Evolutionary conservation across 2,329 filamentous ascomycete species (phyloP).

Genomic region (Pyrenochaeta sp.): DNA sequence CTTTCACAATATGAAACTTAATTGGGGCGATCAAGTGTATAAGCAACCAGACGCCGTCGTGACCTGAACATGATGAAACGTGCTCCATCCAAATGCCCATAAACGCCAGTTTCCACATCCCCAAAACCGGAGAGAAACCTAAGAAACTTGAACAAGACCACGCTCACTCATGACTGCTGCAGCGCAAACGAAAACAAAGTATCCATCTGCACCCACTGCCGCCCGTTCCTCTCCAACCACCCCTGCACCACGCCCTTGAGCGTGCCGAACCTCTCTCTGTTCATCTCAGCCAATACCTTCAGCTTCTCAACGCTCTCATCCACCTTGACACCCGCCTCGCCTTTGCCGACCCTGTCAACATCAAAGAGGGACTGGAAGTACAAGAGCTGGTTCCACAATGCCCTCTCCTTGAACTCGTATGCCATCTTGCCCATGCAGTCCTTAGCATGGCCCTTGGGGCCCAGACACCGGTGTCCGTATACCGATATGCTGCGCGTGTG

Average conservation of each 20-base stretch:
- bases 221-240: conserved; percentile 87
- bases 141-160: background rate
- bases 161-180: conserved; percentile 22
- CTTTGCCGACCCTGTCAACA: conserved; percentile 76
- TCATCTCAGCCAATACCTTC: conserved; percentile 78
- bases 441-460: conserved; percentile 81
- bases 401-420: conserved; percentile 87
- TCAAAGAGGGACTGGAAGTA: conserved; percentile 89
- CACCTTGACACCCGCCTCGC: conserved; percentile 61
- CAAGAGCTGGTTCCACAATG: conserved; percentile 91
- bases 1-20: conserved; percentile 4
- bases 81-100: background rate
- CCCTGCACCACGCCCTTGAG: conserved; percentile 79
- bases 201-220: conserved; percentile 95
- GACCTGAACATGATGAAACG: background rate
- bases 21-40: conserved; percentile 5
- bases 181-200: conserved; percentile 73
- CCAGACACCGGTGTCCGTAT: conserved; percentile 88
- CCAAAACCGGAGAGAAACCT: background rate
- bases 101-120: background rate
- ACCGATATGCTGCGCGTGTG: conserved; percentile 92
- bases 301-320: conserved; percentile 63
- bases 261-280: conserved; percentile 78
- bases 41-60: conserved; percentile 8
- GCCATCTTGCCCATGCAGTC: conserved; percentile 88